Percentiles rank a stretch among this genome's conserved stretches.
Conservation (phyloP, 192 early-diverging fungal species). For the Backusella westeae region DNA sequence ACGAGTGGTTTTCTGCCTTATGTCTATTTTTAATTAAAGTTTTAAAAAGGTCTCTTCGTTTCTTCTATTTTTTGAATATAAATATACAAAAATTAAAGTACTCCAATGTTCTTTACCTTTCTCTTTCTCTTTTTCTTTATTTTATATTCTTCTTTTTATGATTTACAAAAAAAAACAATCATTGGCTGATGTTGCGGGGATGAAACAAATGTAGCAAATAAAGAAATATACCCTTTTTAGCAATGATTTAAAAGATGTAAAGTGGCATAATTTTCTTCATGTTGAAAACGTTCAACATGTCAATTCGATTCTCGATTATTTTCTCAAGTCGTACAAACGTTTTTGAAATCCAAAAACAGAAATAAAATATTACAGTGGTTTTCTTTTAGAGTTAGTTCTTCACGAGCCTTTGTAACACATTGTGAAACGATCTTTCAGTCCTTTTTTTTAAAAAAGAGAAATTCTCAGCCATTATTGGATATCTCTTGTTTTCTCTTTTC, state of each 20-base stretch:
- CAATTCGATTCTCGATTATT: background rate
- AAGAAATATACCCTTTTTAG: background rate
- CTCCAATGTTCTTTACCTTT: background rate
- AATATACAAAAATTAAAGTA: background rate
- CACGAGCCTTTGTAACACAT: constrained; percentile 8
- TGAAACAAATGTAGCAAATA: background rate
- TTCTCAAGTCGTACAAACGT: background rate
- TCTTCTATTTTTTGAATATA: background rate
- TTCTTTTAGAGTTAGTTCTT: constrained; percentile 7
- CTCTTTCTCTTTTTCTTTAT: background rate
- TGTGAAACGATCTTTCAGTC: background rate
- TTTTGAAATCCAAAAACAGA: background rate
- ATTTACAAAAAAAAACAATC: background rate
- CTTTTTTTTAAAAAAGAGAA: background rate
- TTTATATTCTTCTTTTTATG: background rate
- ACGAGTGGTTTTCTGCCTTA: background rate
- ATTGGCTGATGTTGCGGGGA: background rate
- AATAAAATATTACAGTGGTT: background rate
- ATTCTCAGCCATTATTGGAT: background rate
- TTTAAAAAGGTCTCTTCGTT: background rate
- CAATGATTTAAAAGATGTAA: background rate
- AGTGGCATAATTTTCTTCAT: background rate
- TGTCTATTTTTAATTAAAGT: background rate
- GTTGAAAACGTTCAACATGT: background rate
- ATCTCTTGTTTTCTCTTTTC: background rate